A percentile compares a stretch with the other conserved stretches of the same genome.
Evolutionary conservation across 2,329 filamentous ascomycete species (phyloP).

Genomic region (Aspergillus pseudonomiae): DNA sequence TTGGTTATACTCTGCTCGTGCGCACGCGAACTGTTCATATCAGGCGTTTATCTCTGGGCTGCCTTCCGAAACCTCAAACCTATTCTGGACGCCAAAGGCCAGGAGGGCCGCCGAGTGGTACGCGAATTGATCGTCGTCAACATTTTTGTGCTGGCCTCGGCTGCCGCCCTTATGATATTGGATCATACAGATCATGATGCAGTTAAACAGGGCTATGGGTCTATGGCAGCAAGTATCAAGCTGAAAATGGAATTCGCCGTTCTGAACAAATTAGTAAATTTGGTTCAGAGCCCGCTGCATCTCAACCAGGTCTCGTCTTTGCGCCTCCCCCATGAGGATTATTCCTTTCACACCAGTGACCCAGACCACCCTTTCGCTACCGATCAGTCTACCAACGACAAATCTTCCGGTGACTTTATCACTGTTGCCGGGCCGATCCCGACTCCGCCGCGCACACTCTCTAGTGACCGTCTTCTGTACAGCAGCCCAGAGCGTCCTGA

Average conservation of each 20-base stretch:
- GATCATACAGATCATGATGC: conserved; percentile 39
- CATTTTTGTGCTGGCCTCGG: conserved; percentile 43
- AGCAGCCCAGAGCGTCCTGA: background rate
- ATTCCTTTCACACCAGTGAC: background rate
- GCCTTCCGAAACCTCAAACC: conserved; percentile 40
- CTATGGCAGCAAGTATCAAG: conserved; percentile 43
- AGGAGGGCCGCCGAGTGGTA: conserved; percentile 42
- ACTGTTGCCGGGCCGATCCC: background rate
- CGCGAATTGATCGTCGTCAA: conserved; percentile 49
- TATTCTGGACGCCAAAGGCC: conserved; percentile 48
- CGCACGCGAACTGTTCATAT: conserved; percentile 55
- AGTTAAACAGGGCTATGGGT: conserved; percentile 41
- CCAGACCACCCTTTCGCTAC: background rate
- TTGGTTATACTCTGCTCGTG: conserved; percentile 55
- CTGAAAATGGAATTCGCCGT: conserved; percentile 50
- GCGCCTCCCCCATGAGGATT: background rate
- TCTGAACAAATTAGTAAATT: conserved; percentile 40
- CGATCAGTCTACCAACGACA: background rate
- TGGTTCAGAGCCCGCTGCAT: conserved; percentile 29
- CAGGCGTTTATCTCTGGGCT: conserved; percentile 54
- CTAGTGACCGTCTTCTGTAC: background rate
- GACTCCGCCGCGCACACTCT: background rate
- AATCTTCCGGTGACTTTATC: background rate
- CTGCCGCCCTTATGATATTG: conserved; percentile 35
- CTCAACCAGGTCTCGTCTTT: background rate